These are phyloP conservation scores for Jamesozyma spencerorum DNA, from an alignment of 805 yeast genomes.

Conservation along the genomic window DNA sequence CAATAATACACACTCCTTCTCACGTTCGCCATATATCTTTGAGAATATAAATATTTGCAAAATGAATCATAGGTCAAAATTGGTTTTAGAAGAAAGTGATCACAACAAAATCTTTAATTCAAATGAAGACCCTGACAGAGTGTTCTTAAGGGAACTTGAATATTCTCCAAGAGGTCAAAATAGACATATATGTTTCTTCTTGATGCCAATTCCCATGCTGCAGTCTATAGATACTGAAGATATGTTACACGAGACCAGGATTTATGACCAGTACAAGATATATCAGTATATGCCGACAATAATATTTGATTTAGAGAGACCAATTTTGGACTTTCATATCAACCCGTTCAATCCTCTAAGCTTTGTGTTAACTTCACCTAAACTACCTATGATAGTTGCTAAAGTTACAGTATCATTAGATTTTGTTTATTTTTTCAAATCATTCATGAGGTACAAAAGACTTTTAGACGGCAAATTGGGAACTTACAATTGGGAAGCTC, in stretches of 20 bases:
- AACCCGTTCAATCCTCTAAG: slow-evolving; percentile 25
- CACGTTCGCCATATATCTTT: neutral
- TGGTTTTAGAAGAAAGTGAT: neutral
- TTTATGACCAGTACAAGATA: neutral
- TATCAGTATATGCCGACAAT: slow-evolving; percentile 16
- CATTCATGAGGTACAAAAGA: slow-evolving; percentile 12
- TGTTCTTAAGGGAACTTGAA: slow-evolving; percentile 5
- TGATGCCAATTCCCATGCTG: slow-evolving; percentile 14
- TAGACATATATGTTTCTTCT: slow-evolving; percentile 17
- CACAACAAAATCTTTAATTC: neutral
- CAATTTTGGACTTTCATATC: slow-evolving; percentile 17
- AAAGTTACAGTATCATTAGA: slow-evolving; percentile 33
- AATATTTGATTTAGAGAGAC: slow-evolving; percentile 12
- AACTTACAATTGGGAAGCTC: too few species aligned
- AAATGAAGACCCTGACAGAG: slow-evolving; percentile 1
- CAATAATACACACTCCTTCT: slow-evolving; percentile 4
- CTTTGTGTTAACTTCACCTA: slow-evolving; percentile 68
- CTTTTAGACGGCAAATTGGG: too few species aligned
- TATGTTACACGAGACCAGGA: slow-evolving; percentile 1
- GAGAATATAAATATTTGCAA: too few species aligned
- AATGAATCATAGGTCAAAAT: too few species aligned
- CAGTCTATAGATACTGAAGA: slow-evolving; percentile 7
- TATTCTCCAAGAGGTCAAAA: slow-evolving; percentile 10
- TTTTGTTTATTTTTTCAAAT: slow-evolving; percentile 15
- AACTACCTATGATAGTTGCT: slow-evolving; percentile 81